phyloP scores from a whole-genome alignment of 1,284 basidiomycete species.

The Ustilago xerochloae region DNA sequence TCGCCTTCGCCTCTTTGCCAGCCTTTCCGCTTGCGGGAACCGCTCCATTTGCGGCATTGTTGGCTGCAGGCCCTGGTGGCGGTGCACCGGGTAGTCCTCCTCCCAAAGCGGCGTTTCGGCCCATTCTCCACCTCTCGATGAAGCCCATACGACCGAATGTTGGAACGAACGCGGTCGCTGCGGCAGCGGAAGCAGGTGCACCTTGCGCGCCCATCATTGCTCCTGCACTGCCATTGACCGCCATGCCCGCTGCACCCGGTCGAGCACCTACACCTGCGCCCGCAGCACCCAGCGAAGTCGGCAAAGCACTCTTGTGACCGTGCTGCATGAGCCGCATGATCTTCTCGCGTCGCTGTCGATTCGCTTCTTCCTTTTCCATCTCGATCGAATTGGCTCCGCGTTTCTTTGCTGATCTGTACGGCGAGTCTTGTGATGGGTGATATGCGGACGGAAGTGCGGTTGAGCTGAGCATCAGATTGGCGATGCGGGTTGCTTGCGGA shows the following conservation, averaged over 20 bases:
- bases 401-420: slow-evolving; percentile 41
- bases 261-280: neutral
- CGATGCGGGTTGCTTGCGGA: slow-evolving; percentile 60
- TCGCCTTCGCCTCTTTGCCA: slow-evolving; percentile 43
- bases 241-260: neutral
- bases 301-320: slow-evolving; percentile 32
- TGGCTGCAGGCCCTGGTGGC: slow-evolving; percentile 3
- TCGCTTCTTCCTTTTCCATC: slow-evolving; percentile 52
- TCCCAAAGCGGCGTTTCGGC: slow-evolving; percentile 47
- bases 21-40: slow-evolving; percentile 17
- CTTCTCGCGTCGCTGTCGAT: slow-evolving; percentile 53
- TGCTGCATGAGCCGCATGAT: slow-evolving; percentile 65
- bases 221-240: neutral
- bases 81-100: slow-evolving; percentile 7
- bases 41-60: slow-evolving; percentile 23
- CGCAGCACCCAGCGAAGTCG: neutral
- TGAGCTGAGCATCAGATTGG: slow-evolving; percentile 62
- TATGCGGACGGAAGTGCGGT: slow-evolving; percentile 56
- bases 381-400: slow-evolving; percentile 58
- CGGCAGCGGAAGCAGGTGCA: slow-evolving; percentile 2
- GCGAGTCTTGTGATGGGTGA: slow-evolving; percentile 38
- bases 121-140: slow-evolving; percentile 57
- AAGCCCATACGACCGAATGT: slow-evolving; percentile 60
- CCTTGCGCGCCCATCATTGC: neutral
- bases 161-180: slow-evolving; percentile 45